These are phyloP conservation scores for Catharanthus roseus DNA, from an alignment of 257 asterid genomes.

Conservation along the genomic window DNA sequence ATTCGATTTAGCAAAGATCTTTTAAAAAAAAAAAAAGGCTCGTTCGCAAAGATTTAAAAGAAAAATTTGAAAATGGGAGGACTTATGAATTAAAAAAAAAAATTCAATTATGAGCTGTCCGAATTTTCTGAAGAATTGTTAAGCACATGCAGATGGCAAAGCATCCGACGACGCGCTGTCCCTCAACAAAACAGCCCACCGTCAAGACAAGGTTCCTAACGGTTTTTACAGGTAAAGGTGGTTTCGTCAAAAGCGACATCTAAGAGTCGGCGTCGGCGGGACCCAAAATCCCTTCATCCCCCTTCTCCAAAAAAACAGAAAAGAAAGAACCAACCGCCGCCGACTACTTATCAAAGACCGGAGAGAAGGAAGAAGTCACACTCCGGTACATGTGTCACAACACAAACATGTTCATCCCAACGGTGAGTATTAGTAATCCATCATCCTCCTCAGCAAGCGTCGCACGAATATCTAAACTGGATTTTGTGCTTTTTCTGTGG, in stretches of 20 bases:
- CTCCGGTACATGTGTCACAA: neutral
- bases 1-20: no score
- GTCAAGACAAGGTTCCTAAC: slow-evolving; percentile 11
- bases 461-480: neutral
- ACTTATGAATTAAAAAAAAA: no score
- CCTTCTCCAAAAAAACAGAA: no score
- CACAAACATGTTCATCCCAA: neutral
- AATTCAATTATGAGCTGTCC: no score
- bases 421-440: neutral
- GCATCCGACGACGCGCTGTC: slow-evolving; percentile 10
- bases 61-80: no score
- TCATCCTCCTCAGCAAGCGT: slow-evolving; percentile 6
- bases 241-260: slow-evolving; percentile 21
- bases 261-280: slow-evolving; percentile 15
- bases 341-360: slow-evolving; percentile 8
- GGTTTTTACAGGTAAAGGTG: slow-evolving; percentile 14
- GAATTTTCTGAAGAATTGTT: no score
- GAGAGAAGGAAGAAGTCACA: neutral
- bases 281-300: slow-evolving; percentile 2
- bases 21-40: no score
- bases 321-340: slow-evolving; percentile 5
- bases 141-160: neutral
- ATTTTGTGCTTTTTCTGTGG: slow-evolving; percentile 19
- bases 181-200: neutral
- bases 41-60: no score